Evolutionary conservation across 23 red algal genomes (phyloP).

Genomic region (Pyropia yezoensis): DNA sequence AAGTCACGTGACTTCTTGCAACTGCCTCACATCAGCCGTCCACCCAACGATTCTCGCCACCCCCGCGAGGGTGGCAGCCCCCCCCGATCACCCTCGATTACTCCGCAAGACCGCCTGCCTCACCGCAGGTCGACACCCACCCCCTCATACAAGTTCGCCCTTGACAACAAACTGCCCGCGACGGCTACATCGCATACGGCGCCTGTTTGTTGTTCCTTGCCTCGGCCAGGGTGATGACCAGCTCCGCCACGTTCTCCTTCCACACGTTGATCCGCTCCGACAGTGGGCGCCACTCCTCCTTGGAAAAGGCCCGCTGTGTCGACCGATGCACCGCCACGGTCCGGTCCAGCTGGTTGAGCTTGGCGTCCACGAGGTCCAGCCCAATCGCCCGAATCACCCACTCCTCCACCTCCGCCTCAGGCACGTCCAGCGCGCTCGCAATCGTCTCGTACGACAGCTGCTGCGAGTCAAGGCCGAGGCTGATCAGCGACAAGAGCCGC

Average conservation of each 20-base stretch:
- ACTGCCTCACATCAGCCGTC: too few relatives aligned
- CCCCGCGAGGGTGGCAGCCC: too few relatives aligned
- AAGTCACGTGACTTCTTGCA: too few relatives aligned
- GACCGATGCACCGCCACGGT: constrained; percentile 73
- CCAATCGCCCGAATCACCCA: constrained; percentile 83
- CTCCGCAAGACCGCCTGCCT: too few relatives aligned
- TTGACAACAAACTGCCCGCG: too few relatives aligned
- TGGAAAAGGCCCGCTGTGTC: constrained; percentile 70
- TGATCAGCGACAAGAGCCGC: constrained; percentile 70
- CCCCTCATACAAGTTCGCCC: too few relatives aligned
- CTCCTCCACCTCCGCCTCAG: constrained; percentile 61
- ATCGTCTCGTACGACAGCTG: constrained; percentile 58
- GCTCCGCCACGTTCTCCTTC: constrained; percentile 68
- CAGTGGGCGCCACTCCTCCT: constrained; percentile 78
- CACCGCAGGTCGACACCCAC: too few relatives aligned
- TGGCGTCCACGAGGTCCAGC: constrained; percentile 72
- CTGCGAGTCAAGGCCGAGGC: constrained; percentile 50
- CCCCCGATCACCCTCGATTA: too few relatives aligned
- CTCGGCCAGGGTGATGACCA: constrained; percentile 40
- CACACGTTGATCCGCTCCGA: constrained; percentile 73
- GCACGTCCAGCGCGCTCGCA: constrained; percentile 55
- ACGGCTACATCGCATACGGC: too few relatives aligned
- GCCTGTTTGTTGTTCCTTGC: constrained; percentile 11
- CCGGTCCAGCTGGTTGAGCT: constrained; percentile 73
- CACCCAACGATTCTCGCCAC: too few relatives aligned